These are phyloP conservation scores for Asterochloris erici DNA, from an alignment of 139 green algal species.

Conservation along the genomic window DNA sequence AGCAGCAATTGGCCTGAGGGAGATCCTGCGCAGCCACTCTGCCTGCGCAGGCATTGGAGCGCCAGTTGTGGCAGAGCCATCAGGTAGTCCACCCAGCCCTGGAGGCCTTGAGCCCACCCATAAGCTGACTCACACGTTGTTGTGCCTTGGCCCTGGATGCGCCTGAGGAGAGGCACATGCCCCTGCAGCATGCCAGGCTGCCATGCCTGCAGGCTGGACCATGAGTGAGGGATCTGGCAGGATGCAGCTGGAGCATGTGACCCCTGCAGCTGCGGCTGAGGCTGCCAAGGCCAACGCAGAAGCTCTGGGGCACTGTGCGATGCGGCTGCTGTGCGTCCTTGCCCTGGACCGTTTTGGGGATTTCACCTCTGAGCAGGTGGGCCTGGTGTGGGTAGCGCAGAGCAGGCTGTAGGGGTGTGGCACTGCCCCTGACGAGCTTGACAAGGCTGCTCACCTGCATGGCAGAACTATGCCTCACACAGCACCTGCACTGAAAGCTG, in stretches of 20 bases:
- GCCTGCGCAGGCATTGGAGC: constrained; percentile 39
- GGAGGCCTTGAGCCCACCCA: no score
- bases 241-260: constrained; percentile 37
- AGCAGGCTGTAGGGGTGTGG: no score
- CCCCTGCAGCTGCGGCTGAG: constrained; percentile 24
- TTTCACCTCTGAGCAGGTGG: constrained; percentile 87
- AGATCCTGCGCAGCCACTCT: constrained; percentile 73
- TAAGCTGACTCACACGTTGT: no score
- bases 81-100: constrained; percentile 6
- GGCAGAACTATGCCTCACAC: no score
- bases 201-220: constrained; percentile 21
- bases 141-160: no score
- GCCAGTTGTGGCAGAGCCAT: constrained; percentile 4
- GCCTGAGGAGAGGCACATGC: no score
- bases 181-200: no score
- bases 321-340: constrained; percentile 87
- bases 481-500: no score
- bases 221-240: constrained; percentile 32
- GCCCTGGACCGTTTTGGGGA: constrained; percentile 94
- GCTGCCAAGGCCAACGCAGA: constrained; percentile 50
- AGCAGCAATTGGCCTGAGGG: constrained; percentile 75
- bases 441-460: no score
- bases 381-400: background rate
- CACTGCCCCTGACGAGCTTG: no score
- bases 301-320: constrained; percentile 80